Evolutionary conservation across 2,329 filamentous ascomycete species (phyloP).

Genomic region (Claviceps cyperi): DNA sequence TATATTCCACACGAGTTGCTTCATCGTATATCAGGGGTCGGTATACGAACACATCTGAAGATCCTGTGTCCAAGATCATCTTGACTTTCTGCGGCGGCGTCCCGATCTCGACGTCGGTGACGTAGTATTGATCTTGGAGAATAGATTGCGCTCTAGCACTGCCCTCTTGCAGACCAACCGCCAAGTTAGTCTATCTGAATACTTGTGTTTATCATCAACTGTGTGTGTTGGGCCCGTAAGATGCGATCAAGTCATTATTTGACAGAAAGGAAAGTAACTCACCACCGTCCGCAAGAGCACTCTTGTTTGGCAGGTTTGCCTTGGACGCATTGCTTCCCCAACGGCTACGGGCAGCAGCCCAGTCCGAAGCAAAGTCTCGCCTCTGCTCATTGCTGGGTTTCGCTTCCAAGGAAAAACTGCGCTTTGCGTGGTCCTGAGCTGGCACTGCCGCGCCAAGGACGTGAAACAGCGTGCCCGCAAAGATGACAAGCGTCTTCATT

Average conservation of each 20-base stretch:
- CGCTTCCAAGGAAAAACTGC: conserved; percentile 17
- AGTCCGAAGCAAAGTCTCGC: conserved; percentile 20
- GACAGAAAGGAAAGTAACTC: not conserved
- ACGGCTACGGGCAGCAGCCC: conserved; percentile 19
- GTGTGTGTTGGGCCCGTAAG: no score
- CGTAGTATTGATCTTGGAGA: conserved; percentile 27
- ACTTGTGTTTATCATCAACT: not conserved
- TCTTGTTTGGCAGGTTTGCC: conserved; percentile 8
- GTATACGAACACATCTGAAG: conserved; percentile 45
- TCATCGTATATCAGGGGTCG: not conserved
- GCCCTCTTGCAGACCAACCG: not conserved
- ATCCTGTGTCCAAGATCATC: conserved; percentile 39
- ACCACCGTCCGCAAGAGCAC: conserved; percentile 19
- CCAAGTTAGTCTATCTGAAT: not conserved
- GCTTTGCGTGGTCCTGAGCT: not conserved
- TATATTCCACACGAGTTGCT: not conserved
- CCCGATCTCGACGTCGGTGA: conserved; percentile 30
- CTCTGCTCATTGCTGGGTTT: conserved; percentile 10
- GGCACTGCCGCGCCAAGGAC: not conserved
- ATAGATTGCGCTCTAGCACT: conserved; percentile 21
- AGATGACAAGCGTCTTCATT: not conserved
- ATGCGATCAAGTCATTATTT: not conserved
- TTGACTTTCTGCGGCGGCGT: conserved; percentile 32
- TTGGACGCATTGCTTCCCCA: conserved; percentile 17
- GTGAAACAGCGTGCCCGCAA: not conserved